Conservation (phyloP, 2,329 filamentous ascomycete species). For the Pseudogymnoascus sp. region DNA sequence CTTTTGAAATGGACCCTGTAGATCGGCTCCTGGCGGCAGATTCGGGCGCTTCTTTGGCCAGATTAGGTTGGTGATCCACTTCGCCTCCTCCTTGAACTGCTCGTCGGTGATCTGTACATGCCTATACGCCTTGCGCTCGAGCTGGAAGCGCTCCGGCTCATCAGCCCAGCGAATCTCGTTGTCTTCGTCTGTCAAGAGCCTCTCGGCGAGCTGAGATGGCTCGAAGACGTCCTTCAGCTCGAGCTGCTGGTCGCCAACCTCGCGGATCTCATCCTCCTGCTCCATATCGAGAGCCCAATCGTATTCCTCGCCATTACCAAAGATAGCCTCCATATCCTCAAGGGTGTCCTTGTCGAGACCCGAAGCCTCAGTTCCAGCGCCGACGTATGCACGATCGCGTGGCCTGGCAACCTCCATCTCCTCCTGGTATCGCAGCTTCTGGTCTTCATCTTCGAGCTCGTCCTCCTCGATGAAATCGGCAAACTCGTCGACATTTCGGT, state of each 20-base stretch:
- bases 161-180: slow-evolving; percentile 83
- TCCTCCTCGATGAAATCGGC: slow-evolving; percentile 97
- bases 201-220: slow-evolving; percentile 87
- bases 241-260: slow-evolving; percentile 72
- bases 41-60: slow-evolving; percentile 68
- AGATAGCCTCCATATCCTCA: slow-evolving; percentile 93
- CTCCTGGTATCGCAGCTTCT: slow-evolving; percentile 65
- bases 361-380: slow-evolving; percentile 65
- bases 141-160: slow-evolving; percentile 87
- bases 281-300: slow-evolving; percentile 88
- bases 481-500: slow-evolving; percentile 67
- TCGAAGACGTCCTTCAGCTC: slow-evolving; percentile 98
- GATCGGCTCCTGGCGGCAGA: slow-evolving; percentile 49
- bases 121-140: slow-evolving; percentile 83
- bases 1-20: slow-evolving; percentile 75
- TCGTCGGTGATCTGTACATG: slow-evolving; percentile 72
- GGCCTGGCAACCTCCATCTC: slow-evolving; percentile 84
- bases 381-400: slow-evolving; percentile 57
- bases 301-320: slow-evolving; percentile 92
- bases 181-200: slow-evolving; percentile 90
- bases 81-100: slow-evolving; percentile 80
- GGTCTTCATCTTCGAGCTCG: slow-evolving; percentile 78
- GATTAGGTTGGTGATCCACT: slow-evolving; percentile 86
- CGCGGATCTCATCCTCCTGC: slow-evolving; percentile 71
- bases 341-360: slow-evolving; percentile 87